Evolutionary conservation across 495 filamentous ascomycete genomes (phyloP).

Genomic region (Xylaria palmicola): DNA sequence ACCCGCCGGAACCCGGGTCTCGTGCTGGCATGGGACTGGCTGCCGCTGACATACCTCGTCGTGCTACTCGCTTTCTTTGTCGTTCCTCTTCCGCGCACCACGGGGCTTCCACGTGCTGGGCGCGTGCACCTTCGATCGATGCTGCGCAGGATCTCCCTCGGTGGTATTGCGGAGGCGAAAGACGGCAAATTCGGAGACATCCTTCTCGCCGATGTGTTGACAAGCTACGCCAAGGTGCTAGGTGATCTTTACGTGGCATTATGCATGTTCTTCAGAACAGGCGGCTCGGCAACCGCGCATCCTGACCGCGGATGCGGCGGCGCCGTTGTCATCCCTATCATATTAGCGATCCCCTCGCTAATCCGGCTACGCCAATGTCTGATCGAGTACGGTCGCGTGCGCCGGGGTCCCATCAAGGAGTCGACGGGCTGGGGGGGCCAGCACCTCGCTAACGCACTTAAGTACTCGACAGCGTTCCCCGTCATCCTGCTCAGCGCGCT

Average conservation of each 20-base stretch:
- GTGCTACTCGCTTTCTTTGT: constrained; percentile 67
- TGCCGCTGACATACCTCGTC: constrained; percentile 78
- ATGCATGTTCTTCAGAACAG: constrained; percentile 79
- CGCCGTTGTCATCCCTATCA: constrained; percentile 68
- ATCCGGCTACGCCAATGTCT: constrained; percentile 92
- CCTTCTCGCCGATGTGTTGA: constrained; percentile 89
- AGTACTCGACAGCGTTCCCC: constrained; percentile 89
- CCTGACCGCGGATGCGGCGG: constrained; percentile 82
- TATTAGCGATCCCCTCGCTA: constrained; percentile 75
- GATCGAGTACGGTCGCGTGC: constrained; percentile 79
- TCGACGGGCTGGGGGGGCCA: constrained; percentile 66
- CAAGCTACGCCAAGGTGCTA: constrained; percentile 88
- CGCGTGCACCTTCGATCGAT: constrained; percentile 71
- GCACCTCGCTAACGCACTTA: constrained; percentile 88
- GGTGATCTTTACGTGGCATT: constrained; percentile 84
- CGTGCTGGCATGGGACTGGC: constrained; percentile 72
- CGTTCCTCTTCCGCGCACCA: constrained; percentile 55
- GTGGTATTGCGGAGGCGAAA: constrained; percentile 74
- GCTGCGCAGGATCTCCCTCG: constrained; percentile 70
- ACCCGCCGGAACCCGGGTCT: constrained; percentile 64
- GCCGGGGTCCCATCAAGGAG: constrained; percentile 47
- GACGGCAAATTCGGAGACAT: constrained; percentile 93
- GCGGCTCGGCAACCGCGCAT: constrained; percentile 69
- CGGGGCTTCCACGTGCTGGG: constrained; percentile 62
- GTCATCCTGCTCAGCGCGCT: constrained; percentile 77